phyloP scores from a whole-genome alignment of 192 early-diverging fungal species.

The Rhizophagus prolifer region DNA sequence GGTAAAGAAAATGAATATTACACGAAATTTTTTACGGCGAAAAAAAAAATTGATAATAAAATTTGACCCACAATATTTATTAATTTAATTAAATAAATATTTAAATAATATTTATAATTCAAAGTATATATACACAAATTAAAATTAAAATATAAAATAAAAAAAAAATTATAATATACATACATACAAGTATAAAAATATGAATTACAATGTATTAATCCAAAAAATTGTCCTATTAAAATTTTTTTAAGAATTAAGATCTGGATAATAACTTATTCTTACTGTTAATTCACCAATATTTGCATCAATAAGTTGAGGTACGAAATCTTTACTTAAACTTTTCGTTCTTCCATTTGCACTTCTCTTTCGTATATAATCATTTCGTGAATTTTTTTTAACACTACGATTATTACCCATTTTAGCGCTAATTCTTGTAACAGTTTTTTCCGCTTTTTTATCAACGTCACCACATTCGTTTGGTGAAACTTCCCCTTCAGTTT shows the following conservation, averaged over 20 bases:
- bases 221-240: too few relatives aligned
- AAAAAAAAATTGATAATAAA: too few relatives aligned
- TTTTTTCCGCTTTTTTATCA: neutral
- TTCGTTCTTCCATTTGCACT: neutral
- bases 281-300: constrained; percentile 10
- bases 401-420: neutral
- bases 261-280: constrained; percentile 15
- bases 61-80: too few relatives aligned
- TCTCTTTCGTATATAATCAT: neutral
- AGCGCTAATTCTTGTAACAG: neutral
- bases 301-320: constrained; percentile 3
- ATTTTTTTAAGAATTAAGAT: neutral
- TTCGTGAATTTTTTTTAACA: neutral
- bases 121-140: too few relatives aligned
- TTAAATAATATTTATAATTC: too few relatives aligned
- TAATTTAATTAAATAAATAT: too few relatives aligned
- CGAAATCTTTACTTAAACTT: neutral
- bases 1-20: too few relatives aligned
- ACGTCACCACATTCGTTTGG: neutral
- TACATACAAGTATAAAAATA: too few relatives aligned
- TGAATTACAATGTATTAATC: too few relatives aligned
- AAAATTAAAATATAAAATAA: too few relatives aligned
- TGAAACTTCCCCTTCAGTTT: constrained; percentile 2
- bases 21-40: too few relatives aligned
- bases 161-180: too few relatives aligned